Evolutionary conservation across 1,284 basidiomycete species (phyloP).

Genomic region (Ustanciosporium gigantosporum): DNA sequence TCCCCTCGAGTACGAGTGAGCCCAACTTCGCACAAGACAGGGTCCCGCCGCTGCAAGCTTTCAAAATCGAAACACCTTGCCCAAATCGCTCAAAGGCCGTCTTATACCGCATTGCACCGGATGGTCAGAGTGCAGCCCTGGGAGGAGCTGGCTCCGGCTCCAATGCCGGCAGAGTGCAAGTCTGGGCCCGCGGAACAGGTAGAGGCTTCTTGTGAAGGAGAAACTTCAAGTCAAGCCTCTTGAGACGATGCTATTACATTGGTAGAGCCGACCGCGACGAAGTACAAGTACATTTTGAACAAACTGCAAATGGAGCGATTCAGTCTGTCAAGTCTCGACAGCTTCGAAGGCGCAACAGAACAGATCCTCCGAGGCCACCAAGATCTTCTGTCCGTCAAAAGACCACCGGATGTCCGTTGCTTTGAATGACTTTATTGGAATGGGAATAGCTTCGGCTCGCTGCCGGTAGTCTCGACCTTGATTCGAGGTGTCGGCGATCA

Average conservation of each 20-base stretch:
- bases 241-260: no score
- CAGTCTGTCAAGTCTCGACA: slow-evolving; percentile 2
- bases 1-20: not conserved
- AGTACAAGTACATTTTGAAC: not conserved
- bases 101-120: slow-evolving; percentile 34
- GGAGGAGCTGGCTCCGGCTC: slow-evolving; percentile 19
- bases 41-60: slow-evolving; percentile 25
- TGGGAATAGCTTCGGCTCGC: slow-evolving; percentile 39
- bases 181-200: slow-evolving; percentile 39
- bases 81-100: slow-evolving; percentile 28
- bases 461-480: slow-evolving; percentile 8
- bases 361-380: slow-evolving; percentile 72
- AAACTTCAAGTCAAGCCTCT: no score
- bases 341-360: slow-evolving; percentile 71
- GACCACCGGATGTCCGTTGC: slow-evolving; percentile 74
- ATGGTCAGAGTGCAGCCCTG: slow-evolving; percentile 32
- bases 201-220: slow-evolving; percentile 35
- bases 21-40: not conserved
- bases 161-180: slow-evolving; percentile 26
- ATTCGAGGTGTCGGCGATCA: slow-evolving; percentile 2
- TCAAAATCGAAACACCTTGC: slow-evolving; percentile 37
- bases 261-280: no score
- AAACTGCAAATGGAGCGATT: not conserved
- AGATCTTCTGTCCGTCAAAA: slow-evolving; percentile 78
- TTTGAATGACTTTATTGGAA: slow-evolving; percentile 38